Evolutionary conservation across 1,284 basidiomycete genomes (phyloP), one percentile per base, ranked within the genome.

Genomic region (Cystobasidium slooffiae): DNA sequence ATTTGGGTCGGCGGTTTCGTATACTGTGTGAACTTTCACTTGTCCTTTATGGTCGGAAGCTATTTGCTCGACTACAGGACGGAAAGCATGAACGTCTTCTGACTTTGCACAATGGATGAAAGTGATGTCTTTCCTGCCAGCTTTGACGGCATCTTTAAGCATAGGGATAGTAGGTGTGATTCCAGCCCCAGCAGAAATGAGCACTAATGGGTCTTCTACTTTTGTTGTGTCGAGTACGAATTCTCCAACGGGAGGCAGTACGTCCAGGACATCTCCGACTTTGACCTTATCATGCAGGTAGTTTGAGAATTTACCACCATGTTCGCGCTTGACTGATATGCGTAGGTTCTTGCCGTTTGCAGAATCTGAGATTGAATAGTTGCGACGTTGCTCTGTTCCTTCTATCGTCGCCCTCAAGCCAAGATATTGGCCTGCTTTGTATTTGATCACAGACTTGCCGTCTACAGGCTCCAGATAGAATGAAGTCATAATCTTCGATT

Each of bases 101-200:
- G 56, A 22, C 6, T 39, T 9, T 14, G 56, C 56, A n/a, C 56
- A 59, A n/a, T 59, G 56, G n/a, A 59, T 59, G 39, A 59, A 59
- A 43, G 56, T 59, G 12, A 59, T 59, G 39, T 59, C 39, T 10
- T 18, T 59, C 9, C 31, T 31, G 56, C 56, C 56, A 14, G 56
- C 39, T 59, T 59, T n/a, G 0, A 59, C 7, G n/a, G 56, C 56
- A 39, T 41, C 39, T 43, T 80, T 81, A 63, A 82, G 78, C 24
- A 82, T 82, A 37, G 80, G 77, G 52, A 81, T 74, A 63, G 80
- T 75, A 43, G 80, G 78, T 10, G 80, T 82, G 61, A 80, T 78
- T 39, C 81, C 81, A 44, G 81, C 79, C 12, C 81, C 81, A 8
- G 78, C 81, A 9, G 80, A 80, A 41, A 81, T 74, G 55, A 82